Evolutionary conservation across 192 early-diverging fungal genomes (phyloP).

Genomic region (Backusella morwellensis): DNA sequence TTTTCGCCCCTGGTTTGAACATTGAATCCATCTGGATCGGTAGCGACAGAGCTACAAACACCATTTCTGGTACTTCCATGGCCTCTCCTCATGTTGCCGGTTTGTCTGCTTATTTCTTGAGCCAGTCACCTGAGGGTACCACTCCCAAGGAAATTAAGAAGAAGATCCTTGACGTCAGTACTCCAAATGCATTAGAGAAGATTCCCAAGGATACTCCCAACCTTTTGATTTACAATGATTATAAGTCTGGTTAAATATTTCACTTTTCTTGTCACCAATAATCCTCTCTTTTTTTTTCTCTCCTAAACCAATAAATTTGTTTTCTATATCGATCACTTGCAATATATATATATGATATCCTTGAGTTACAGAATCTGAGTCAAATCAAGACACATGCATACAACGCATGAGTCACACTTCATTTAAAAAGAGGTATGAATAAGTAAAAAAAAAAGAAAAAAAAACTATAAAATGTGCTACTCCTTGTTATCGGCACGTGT

Average conservation of each 20-base stretch:
- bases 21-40: slow-evolving; percentile 73
- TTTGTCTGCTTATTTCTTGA: slow-evolving; percentile 53
- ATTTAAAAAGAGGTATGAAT: neutral
- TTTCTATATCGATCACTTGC: slow-evolving; percentile 2
- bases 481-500: neutral
- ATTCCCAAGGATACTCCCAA: slow-evolving; percentile 62
- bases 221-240: slow-evolving; percentile 65
- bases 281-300: neutral
- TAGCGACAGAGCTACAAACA: slow-evolving; percentile 23
- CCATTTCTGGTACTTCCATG: slow-evolving; percentile 70
- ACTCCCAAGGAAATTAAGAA: slow-evolving; percentile 67
- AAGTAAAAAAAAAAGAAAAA: neutral
- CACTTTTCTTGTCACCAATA: neutral
- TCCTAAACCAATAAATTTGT: slow-evolving; percentile 4
- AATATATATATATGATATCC: neutral
- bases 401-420: slow-evolving; percentile 9
- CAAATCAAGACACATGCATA: slow-evolving; percentile 5
- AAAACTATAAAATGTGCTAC: neutral
- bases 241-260: neutral
- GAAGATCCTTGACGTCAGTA: slow-evolving; percentile 58
- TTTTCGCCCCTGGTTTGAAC: slow-evolving; percentile 87
- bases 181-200: slow-evolving; percentile 56
- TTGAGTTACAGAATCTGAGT: slow-evolving; percentile 1
- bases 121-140: slow-evolving; percentile 31
- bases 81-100: slow-evolving; percentile 76